A percentile compares a stretch with the other conserved stretches of the same genome.
phyloP scores from a whole-genome alignment of 768 basidiomycete species.

The Imleria badia region DNA sequence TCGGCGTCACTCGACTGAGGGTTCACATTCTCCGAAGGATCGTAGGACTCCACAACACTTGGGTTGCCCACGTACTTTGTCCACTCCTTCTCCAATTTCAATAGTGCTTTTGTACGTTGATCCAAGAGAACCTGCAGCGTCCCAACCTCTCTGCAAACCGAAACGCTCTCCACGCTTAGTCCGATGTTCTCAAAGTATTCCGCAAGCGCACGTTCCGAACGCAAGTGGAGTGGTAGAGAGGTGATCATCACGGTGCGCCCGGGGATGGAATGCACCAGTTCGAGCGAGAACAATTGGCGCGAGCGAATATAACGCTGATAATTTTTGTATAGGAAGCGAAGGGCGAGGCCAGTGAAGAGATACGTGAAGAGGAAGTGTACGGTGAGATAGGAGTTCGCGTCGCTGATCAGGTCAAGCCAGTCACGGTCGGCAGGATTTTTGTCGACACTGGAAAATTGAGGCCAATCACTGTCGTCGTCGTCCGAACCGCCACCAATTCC shows the following conservation, averaged over 20 bases:
- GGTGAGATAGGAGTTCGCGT: slow-evolving; percentile 86
- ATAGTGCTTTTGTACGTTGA: slow-evolving; percentile 73
- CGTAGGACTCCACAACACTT: slow-evolving; percentile 78
- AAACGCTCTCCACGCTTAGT: slow-evolving; percentile 89
- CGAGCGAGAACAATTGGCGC: slow-evolving; percentile 90
- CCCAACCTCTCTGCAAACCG: slow-evolving; percentile 80
- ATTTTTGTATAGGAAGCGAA: slow-evolving; percentile 86
- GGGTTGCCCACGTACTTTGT: slow-evolving; percentile 93
- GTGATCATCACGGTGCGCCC: slow-evolving; percentile 91
- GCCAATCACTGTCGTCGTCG: slow-evolving; percentile 48
- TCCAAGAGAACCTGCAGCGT: slow-evolving; percentile 72
- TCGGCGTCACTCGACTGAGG: slow-evolving; percentile 50
- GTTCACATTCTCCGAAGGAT: slow-evolving; percentile 60
- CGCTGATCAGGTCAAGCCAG: slow-evolving; percentile 88
- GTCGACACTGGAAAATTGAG: slow-evolving; percentile 29
- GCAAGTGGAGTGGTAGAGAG: slow-evolving; percentile 79
- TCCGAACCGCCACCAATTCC: slow-evolving; percentile 56
- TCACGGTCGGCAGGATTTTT: slow-evolving; percentile 41
- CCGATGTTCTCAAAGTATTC: slow-evolving; percentile 93
- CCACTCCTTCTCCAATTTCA: slow-evolving; percentile 84
- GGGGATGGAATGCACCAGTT: slow-evolving; percentile 92
- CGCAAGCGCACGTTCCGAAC: slow-evolving; percentile 80
- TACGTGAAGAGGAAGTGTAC: slow-evolving; percentile 93
- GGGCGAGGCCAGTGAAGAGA: slow-evolving; percentile 83
- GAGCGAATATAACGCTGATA: slow-evolving; percentile 87